Conservation (phyloP, 2,329 filamentous ascomycete genomes). For the Zalaria sp. region DNA sequence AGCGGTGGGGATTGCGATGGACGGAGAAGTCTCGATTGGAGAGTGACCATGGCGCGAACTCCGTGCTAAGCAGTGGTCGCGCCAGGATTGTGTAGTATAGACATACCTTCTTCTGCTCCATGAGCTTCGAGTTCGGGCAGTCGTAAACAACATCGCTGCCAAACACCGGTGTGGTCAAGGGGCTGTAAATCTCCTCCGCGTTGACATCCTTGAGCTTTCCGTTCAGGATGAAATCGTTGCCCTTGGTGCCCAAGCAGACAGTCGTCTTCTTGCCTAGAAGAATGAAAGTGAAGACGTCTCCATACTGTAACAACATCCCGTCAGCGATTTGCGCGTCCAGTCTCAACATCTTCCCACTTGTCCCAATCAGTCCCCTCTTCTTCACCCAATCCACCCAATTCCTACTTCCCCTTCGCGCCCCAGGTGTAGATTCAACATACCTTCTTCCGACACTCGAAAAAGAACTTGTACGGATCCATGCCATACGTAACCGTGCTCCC, state of each 20-base stretch:
- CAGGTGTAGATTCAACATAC: conserved; percentile 28
- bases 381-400: no score
- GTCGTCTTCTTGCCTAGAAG: conserved; percentile 82
- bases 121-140: conserved; percentile 79
- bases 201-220: conserved; percentile 81
- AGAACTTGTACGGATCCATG: conserved; percentile 86
- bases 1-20: neutral
- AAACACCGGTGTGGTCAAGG: conserved; percentile 58
- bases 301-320: conserved; percentile 42
- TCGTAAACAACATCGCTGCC: conserved; percentile 82
- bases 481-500: conserved; percentile 89
- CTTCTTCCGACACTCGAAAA: conserved; percentile 58
- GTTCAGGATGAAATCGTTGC: conserved; percentile 86
- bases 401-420: no score
- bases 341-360: no score
- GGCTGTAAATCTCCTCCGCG: conserved; percentile 79
- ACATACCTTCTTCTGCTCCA: conserved; percentile 86
- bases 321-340: no score
- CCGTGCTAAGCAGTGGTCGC: neutral
- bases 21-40: no score
- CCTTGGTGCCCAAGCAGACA: conserved; percentile 65
- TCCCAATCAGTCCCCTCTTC: no score
- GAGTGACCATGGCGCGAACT: neutral
- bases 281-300: conserved; percentile 80
- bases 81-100: neutral